phyloP scores from a whole-genome alignment of 2,329 filamentous ascomycete genomes.

The Diaporthe ilicicola region DNA sequence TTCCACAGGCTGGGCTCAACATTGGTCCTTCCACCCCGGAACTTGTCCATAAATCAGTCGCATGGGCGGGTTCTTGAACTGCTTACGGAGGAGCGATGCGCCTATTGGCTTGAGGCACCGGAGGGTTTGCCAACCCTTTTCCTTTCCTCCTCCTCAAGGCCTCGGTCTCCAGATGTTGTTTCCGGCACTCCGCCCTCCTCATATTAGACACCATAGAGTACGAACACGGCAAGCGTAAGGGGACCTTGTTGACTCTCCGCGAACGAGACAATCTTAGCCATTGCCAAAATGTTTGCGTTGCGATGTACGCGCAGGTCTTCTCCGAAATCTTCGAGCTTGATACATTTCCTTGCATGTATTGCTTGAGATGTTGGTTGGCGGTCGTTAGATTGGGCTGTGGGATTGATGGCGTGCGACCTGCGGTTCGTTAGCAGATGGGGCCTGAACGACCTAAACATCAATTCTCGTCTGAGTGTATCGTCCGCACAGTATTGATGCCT shows the following conservation, averaged over 20 bases:
- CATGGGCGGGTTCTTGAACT: not conserved
- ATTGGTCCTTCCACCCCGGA: not conserved
- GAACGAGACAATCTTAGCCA: not conserved
- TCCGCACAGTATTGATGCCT: not conserved
- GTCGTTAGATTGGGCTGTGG: not conserved
- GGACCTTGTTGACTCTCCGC: too few relatives aligned
- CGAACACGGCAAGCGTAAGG: not conserved
- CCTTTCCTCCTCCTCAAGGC: too few relatives aligned
- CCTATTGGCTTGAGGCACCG: not conserved
- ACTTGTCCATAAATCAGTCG: not conserved
- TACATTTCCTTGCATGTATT: not conserved
- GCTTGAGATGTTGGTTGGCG: not conserved
- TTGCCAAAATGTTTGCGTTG: not conserved
- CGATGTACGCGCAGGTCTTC: not conserved
- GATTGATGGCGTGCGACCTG: constrained; percentile 8
- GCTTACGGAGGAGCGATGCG: not conserved
- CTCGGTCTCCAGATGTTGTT: not conserved
- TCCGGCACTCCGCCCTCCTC: not conserved
- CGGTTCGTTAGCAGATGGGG: not conserved
- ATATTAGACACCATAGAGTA: too few relatives aligned
- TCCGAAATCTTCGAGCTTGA: not conserved
- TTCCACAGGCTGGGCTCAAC: not conserved
- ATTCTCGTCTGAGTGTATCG: not conserved
- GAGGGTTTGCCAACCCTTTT: not conserved
- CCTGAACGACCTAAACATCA: not conserved